Conservation (phyloP, 2,329 filamentous ascomycete genomes). For the Penicillium glabrum region DNA sequence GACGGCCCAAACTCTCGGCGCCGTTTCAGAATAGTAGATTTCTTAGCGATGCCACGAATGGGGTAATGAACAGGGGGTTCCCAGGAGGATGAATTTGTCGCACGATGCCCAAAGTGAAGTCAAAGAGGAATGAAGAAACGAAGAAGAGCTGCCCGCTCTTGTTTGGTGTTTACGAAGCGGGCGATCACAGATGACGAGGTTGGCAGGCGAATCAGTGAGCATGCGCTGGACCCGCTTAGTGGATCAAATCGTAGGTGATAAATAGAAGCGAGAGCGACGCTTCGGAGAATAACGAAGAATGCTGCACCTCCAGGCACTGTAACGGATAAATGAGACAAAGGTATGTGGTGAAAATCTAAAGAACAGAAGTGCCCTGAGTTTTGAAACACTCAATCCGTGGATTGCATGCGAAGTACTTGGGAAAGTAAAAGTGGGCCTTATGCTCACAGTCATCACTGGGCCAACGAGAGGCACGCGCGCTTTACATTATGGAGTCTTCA, state of each 20-base stretch:
- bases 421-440: neutral
- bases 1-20: conserved; percentile 18
- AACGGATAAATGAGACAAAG: neutral
- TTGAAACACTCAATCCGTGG: conserved; percentile 16
- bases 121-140: conserved; percentile 8
- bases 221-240: conserved; percentile 16
- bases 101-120: conserved; percentile 2
- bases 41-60: conserved; percentile 7
- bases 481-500: neutral
- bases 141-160: conserved; percentile 7
- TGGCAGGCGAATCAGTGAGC: conserved; percentile 20
- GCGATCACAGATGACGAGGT: conserved; percentile 19
- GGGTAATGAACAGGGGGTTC: neutral
- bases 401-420: neutral
- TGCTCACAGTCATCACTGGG: conserved; percentile 15
- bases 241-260: neutral
- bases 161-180: conserved; percentile 25
- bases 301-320: neutral
- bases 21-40: conserved; percentile 19
- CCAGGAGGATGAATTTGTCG: conserved; percentile 5
- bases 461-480: conserved; percentile 16
- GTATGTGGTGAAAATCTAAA: neutral
- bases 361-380: neutral
- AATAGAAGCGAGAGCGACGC: neutral
- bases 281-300: neutral